Base-by-base conservation (phyloP, 306 rosid species). In the Begonia peltatifolia region DNA sequence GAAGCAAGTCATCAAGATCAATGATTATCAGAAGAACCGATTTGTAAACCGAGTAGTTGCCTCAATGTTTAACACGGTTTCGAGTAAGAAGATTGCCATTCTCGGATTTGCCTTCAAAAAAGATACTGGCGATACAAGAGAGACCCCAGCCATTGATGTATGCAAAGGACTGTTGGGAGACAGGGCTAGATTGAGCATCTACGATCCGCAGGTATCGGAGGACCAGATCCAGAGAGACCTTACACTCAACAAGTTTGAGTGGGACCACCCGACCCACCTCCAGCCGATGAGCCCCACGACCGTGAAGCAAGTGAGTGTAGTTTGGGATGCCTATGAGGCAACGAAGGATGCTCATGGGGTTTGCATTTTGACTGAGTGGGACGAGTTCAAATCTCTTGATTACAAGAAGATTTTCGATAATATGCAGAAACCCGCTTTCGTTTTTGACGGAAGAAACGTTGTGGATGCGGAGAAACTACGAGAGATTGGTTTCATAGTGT, bases 41-140 rank as follows among this genome's bases (percentile, higher is more conserved):
- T 87, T 87, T 25, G 94, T 87, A 54, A 87, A 87, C 74, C 87
- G 96, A 22, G 87, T 84, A 0, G 96, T 87, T 12, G 50, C 96
- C 9, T 87, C 96, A 4, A 87, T 87, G 96, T 87, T 87, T 18
- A 87, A 87, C 92, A 87, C 92, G 0, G 96, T 87, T 42, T 63
- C 96, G 9, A 75, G 62, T 54, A 87, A 87, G 67, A 87, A 81
- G 82, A 69, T 87, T 9, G 92, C 94, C 14, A 38, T 87, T 61
- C 67, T 87, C 10, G 96, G 96, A n/a, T 87, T 87, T 57, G 96
- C 97, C 44, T 89, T 89, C 78, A 89, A 87, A 83, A 87, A 87
- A 68, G 96, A 87, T 17, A 87, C 94, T 0, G 94, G 96, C 6
- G 96, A 87, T 68, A 87, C 94, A 14, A 79, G 96, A 67, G 96